Conservation (phyloP, 805 yeast species). For the Wickerhamiella spandovensis region DNA sequence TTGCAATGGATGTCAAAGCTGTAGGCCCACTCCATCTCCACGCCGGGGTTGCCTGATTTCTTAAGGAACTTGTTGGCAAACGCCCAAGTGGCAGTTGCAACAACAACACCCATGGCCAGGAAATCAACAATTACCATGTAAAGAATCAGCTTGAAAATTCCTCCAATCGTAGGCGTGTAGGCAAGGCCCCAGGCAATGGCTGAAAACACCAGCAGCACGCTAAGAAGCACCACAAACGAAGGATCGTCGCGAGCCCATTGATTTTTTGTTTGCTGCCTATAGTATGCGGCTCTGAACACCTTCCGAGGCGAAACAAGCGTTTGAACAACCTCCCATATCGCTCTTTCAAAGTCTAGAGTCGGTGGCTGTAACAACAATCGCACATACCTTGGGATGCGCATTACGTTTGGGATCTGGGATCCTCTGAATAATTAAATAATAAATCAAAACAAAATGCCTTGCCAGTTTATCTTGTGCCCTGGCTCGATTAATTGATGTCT, state of each 20-base stretch:
- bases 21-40: constrained; percentile 71
- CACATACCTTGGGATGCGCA: constrained; percentile 20
- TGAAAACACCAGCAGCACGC: constrained; percentile 51
- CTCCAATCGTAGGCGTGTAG: constrained; percentile 49
- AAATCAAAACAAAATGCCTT: background rate
- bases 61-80: constrained; percentile 50
- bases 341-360: constrained; percentile 82
- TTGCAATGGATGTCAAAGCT: constrained; percentile 92
- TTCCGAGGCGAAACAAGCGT: constrained; percentile 62
- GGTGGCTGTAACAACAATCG: constrained; percentile 52
- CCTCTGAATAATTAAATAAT: background rate
- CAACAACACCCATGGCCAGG: constrained; percentile 49
- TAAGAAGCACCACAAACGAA: constrained; percentile 60
- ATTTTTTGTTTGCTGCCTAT: constrained; percentile 65
- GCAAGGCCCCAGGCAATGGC: constrained; percentile 88
- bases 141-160: constrained; percentile 51
- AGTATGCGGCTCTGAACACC: constrained; percentile 69
- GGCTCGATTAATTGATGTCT: too few species aligned
- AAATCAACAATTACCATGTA: constrained; percentile 83
- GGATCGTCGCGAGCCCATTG: constrained; percentile 91
- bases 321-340: constrained; percentile 79
- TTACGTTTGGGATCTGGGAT: background rate
- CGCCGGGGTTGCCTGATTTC: constrained; percentile 1
- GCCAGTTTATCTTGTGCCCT: too few species aligned
- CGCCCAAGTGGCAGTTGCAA: constrained; percentile 65